These are phyloP conservation scores for Neurospora cerealis DNA, from an alignment of 495 filamentous ascomycete genomes.

Conservation along the genomic window DNA sequence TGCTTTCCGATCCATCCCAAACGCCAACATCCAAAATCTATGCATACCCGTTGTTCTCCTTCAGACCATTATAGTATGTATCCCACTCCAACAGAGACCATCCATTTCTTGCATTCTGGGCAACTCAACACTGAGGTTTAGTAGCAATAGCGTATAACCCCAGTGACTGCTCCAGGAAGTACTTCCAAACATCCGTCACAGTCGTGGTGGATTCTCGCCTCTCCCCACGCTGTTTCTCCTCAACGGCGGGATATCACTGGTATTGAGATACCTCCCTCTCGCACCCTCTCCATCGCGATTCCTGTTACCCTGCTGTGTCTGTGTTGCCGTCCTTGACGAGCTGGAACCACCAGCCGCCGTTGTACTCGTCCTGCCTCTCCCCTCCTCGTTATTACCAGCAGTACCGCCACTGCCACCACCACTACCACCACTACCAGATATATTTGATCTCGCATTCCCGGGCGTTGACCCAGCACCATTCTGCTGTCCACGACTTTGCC, in stretches of 20 bases:
- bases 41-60: background rate
- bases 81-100: background rate
- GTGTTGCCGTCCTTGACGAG: background rate
- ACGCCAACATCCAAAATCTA: background rate
- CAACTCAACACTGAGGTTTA: background rate
- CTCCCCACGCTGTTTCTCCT: background rate
- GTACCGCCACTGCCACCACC: background rate
- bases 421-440: background rate
- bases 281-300: background rate
- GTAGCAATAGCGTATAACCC: background rate
- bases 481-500: slow-evolving; percentile 14
- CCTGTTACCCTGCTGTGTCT: background rate
- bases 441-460: background rate
- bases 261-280: background rate
- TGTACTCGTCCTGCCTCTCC: background rate
- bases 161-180: background rate
- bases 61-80: background rate
- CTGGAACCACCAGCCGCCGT: background rate
- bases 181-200: background rate
- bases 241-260: background rate
- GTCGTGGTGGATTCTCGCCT: slow-evolving; percentile 4
- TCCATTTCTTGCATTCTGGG: background rate
- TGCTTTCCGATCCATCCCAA: background rate
- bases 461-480: background rate
- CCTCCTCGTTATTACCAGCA: background rate